Percentiles rank a stretch among this genome's conserved stretches.
Conservation (phyloP, 306 rosid genomes). For the Dryas alaskensis region DNA sequence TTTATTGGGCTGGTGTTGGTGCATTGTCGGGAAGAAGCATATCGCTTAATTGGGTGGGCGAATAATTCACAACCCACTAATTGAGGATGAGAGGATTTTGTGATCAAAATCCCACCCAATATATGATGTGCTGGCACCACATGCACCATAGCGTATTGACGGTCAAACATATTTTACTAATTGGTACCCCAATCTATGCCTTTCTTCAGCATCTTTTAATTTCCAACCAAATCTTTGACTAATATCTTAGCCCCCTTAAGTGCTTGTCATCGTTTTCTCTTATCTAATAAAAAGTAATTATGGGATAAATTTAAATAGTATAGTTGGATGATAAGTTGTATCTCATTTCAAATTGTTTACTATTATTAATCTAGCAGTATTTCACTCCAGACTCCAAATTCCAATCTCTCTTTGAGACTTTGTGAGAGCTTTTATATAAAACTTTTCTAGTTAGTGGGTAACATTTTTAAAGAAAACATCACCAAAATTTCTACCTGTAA, state of each 20-base stretch:
- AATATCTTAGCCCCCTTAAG: background rate
- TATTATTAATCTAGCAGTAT: no score
- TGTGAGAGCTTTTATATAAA: no score
- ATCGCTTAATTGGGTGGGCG: constrained; percentile 19
- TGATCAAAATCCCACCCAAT: constrained; percentile 20
- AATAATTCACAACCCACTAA: constrained; percentile 16
- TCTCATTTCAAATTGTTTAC: no score
- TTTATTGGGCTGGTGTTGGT: constrained; percentile 1
- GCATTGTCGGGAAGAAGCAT: constrained; percentile 21
- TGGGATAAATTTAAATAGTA: no score
- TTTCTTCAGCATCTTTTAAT: constrained; percentile 15
- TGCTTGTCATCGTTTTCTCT: background rate
- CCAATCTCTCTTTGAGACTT: no score
- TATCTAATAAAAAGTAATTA: background rate
- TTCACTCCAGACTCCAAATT: no score
- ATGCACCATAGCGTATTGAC: constrained; percentile 10
- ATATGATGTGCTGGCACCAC: constrained; percentile 11
- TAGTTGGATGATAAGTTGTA: no score
- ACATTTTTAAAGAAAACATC: no score
- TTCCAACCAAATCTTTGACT: constrained; percentile 18
- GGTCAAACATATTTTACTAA: background rate
- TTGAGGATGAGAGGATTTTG: constrained; percentile 16
- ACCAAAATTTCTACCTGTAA: no score
- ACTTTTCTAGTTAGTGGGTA: no score
- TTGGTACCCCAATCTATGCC: background rate